Evolutionary conservation across 2,329 filamentous ascomycete species (phyloP).

Genomic region (Pseudofabraea citricarpa): DNA sequence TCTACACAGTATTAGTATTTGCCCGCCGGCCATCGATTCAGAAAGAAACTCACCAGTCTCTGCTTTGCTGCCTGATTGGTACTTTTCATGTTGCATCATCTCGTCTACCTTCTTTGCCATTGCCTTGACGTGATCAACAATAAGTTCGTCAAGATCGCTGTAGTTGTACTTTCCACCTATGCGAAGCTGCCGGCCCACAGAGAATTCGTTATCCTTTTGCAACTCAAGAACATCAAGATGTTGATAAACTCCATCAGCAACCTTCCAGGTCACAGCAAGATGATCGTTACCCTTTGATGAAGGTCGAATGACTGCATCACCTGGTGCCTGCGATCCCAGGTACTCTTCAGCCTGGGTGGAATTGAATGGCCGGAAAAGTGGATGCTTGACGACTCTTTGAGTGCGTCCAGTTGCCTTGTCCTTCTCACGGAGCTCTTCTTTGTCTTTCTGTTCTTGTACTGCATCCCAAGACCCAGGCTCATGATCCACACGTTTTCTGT

Average conservation of each 20-base stretch:
- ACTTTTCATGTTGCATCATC: slow-evolving; percentile 92
- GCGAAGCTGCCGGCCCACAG: slow-evolving; percentile 78
- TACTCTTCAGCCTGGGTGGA: slow-evolving; percentile 89
- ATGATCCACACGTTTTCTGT: slow-evolving; percentile 64
- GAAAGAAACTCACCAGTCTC: slow-evolving; percentile 69
- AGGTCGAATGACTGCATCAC: slow-evolving; percentile 91
- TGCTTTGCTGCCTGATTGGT: slow-evolving; percentile 72
- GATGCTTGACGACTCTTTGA: slow-evolving; percentile 95
- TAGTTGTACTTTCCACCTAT: slow-evolving; percentile 89
- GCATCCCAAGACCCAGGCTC: slow-evolving; percentile 84
- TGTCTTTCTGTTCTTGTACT: slow-evolving; percentile 72
- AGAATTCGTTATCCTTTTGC: slow-evolving; percentile 96
- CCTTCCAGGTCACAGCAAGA: slow-evolving; percentile 96
- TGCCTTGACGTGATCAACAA: slow-evolving; percentile 93
- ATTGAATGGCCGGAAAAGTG: slow-evolving; percentile 92
- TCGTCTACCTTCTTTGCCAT: slow-evolving; percentile 98
- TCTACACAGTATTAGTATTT: slow-evolving; percentile 49
- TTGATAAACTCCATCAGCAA: slow-evolving; percentile 92
- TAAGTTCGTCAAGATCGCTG: slow-evolving; percentile 93
- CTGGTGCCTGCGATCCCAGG: slow-evolving; percentile 76
- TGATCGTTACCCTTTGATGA: slow-evolving; percentile 95
- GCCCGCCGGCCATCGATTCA: slow-evolving; percentile 5
- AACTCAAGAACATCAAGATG: slow-evolving; percentile 96
- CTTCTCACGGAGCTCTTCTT: slow-evolving; percentile 79
- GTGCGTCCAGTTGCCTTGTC: slow-evolving; percentile 80